Conservation (phyloP, 768 basidiomycete genomes). For the Trametes cinnabarina region DNA sequence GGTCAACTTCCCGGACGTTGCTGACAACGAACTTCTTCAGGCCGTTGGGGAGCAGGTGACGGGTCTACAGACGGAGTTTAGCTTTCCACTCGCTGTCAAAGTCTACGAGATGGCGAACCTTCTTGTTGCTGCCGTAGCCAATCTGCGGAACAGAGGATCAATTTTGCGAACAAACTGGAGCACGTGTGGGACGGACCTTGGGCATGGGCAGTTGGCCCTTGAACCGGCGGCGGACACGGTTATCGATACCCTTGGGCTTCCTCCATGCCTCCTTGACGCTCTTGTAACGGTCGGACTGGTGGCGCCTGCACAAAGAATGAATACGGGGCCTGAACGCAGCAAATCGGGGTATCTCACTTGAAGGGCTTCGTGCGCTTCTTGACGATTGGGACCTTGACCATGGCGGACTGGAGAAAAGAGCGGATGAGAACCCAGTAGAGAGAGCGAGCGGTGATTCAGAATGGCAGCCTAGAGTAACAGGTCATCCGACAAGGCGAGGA, state of each 20-base stretch:
- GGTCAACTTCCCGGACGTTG: constrained; percentile 91
- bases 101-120: constrained; percentile 30
- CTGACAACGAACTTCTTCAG: constrained; percentile 94
- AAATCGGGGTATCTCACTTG: constrained; percentile 62
- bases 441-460: constrained; percentile 9
- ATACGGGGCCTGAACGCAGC: neutral
- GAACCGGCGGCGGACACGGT: constrained; percentile 92
- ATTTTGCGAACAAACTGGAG: neutral
- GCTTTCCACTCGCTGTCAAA: neutral
- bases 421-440: constrained; percentile 1
- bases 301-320: constrained; percentile 59
- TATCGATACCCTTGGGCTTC: constrained; percentile 99
- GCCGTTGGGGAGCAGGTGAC: constrained; percentile 93
- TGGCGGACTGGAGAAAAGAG: constrained; percentile 32
- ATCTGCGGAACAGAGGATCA: constrained; percentile 43
- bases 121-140: constrained; percentile 90
- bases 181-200: constrained; percentile 56
- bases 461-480: constrained; percentile 5
- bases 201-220: constrained; percentile 97
- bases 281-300: constrained; percentile 98
- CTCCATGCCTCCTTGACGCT: constrained; percentile 98
- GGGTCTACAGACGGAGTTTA: constrained; percentile 53
- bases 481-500: constrained; percentile 24
- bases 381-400: constrained; percentile 69
- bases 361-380: constrained; percentile 98